A percentile compares a stretch with the other conserved stretches of the same genome.
phyloP scores from a whole-genome alignment of 2,329 filamentous ascomycete genomes.

The Colletotrichum sp. region DNA sequence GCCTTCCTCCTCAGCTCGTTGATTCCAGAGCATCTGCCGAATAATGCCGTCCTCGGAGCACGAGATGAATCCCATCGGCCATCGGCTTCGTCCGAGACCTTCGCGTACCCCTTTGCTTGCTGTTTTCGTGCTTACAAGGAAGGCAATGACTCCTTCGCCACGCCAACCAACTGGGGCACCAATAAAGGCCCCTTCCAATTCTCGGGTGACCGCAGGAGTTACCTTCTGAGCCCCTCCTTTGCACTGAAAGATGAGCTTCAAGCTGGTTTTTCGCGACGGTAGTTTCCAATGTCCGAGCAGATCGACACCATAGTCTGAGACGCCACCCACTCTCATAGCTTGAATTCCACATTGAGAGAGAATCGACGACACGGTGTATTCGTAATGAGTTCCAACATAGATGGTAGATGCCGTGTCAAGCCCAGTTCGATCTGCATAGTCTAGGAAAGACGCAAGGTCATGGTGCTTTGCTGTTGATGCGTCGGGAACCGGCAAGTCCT shows the following conservation, averaged over 20 bases:
- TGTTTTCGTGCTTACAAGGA: constrained; percentile 71
- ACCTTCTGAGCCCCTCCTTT: constrained; percentile 62
- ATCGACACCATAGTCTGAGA: constrained; percentile 75
- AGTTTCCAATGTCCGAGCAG: constrained; percentile 74
- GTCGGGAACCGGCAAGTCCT: constrained; percentile 46
- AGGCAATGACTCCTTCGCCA: constrained; percentile 66
- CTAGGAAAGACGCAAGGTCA: constrained; percentile 68
- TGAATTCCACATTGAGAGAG: constrained; percentile 67
- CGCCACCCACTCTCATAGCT: constrained; percentile 68
- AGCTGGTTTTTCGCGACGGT: constrained; percentile 42
- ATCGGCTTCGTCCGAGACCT: constrained; percentile 68
- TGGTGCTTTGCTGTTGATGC: constrained; percentile 58
- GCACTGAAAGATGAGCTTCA: constrained; percentile 68
- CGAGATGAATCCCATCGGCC: constrained; percentile 75
- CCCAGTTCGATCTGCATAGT: constrained; percentile 62
- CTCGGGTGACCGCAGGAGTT: constrained; percentile 69
- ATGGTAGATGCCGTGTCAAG: constrained; percentile 62
- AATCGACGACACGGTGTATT: constrained; percentile 68
- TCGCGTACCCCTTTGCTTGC: constrained; percentile 82
- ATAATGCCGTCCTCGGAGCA: constrained; percentile 63
- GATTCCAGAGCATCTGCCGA: constrained; percentile 77
- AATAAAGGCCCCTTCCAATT: constrained; percentile 79
- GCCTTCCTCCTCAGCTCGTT: constrained; percentile 63
- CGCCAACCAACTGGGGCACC: constrained; percentile 78
- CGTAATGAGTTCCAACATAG: constrained; percentile 78